A percentile compares a stretch with the other conserved stretches of the same genome.
Evolutionary conservation across 177 flowering plant genomes (phyloP).

Genomic region (Vitis hybrid): DNA sequence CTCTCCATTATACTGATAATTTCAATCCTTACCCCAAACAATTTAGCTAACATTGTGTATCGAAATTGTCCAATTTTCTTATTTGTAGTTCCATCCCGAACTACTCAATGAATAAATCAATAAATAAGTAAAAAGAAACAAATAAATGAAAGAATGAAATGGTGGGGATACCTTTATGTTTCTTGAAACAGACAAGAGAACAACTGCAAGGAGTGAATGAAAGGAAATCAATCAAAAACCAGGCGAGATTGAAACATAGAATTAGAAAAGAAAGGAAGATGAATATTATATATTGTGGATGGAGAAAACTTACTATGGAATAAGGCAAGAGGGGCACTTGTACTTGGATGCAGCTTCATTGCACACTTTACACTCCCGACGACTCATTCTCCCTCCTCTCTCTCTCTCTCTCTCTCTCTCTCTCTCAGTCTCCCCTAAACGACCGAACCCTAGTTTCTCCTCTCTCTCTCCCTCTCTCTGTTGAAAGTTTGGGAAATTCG

Average conservation of each 20-base stretch:
- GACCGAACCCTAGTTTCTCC: too few relatives aligned
- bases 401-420: too few relatives aligned
- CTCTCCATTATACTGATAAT: too few relatives aligned
- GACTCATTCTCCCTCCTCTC: conserved; percentile 16
- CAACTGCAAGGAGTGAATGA: conserved; percentile 47
- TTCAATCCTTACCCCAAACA: too few relatives aligned
- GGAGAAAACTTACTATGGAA: conserved; percentile 59
- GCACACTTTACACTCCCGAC: conserved; percentile 61
- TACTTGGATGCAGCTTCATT: conserved; percentile 68
- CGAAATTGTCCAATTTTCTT: too few relatives aligned
- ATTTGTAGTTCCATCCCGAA: neutral
- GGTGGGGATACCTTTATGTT: conserved; percentile 64
- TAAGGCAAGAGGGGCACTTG: conserved; percentile 73
- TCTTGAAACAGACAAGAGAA: conserved; percentile 78
- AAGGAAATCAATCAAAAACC: neutral
- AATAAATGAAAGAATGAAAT: neutral
- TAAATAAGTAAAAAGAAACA: neutral
- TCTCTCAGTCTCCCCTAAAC: too few relatives aligned
- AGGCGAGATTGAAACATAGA: neutral
- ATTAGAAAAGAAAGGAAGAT: neutral
- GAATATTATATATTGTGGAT: neutral
- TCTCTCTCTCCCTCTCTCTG: too few relatives aligned
- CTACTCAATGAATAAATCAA: neutral
- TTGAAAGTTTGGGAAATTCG: too few relatives aligned
- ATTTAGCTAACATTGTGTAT: too few relatives aligned